phyloP scores from a whole-genome alignment of 768 basidiomycete genomes.

The Lentinula sp. region DNA sequence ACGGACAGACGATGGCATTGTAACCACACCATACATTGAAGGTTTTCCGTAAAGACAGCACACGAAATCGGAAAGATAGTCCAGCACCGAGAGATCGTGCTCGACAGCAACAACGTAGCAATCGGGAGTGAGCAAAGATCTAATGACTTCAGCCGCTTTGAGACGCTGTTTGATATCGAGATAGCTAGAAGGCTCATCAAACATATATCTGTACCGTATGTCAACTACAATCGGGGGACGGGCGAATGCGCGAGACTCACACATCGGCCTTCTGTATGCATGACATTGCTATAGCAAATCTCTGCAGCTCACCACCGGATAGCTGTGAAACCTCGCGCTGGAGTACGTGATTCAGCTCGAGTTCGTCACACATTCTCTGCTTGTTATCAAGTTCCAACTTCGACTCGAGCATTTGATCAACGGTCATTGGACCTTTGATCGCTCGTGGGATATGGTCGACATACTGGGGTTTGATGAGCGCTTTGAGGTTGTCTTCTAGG shows the following conservation, averaged over 20 bases:
- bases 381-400: constrained; percentile 90
- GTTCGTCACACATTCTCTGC: constrained; percentile 74
- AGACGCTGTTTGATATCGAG: constrained; percentile 95
- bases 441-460: constrained; percentile 98
- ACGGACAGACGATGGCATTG: constrained; percentile 96
- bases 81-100: constrained; percentile 96
- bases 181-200: constrained; percentile 98
- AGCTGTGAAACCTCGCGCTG: constrained; percentile 81
- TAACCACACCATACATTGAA: constrained; percentile 96
- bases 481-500: constrained; percentile 96
- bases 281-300: constrained; percentile 97
- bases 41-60: constrained; percentile 98
- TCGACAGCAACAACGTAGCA: constrained; percentile 97
- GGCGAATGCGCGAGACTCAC: constrained; percentile 38
- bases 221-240: constrained; percentile 2
- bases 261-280: constrained; percentile 95
- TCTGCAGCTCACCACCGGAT: constrained; percentile 94
- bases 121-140: constrained; percentile 71
- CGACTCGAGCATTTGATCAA: constrained; percentile 85
- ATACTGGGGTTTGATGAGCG: constrained; percentile 99
- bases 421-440: constrained; percentile 85
- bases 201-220: constrained; percentile 74
- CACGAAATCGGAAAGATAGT: constrained; percentile 97
- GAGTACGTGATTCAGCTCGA: constrained; percentile 84
- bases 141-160: constrained; percentile 92